These are phyloP conservation scores for Curvularia lunata DNA, from an alignment of 2,329 filamentous ascomycete genomes.

Conservation along the genomic window DNA sequence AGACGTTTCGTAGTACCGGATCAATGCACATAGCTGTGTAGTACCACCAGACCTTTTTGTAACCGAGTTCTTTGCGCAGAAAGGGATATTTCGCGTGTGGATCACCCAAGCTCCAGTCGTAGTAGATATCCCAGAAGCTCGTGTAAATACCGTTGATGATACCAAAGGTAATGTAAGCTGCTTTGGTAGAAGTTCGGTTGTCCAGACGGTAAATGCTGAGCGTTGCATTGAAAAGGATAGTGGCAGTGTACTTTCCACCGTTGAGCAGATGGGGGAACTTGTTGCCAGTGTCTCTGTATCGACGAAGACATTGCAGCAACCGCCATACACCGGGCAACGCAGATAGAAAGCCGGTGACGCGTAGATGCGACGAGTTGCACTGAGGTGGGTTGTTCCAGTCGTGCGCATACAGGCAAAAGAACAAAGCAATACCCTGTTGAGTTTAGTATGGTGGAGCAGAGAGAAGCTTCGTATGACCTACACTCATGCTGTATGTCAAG, in stretches of 20 bases:
- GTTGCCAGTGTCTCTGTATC: constrained; percentile 85
- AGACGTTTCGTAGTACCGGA: constrained; percentile 85
- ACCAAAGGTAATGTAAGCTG: constrained; percentile 80
- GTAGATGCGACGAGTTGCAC: constrained; percentile 87
- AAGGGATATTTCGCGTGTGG: constrained; percentile 68
- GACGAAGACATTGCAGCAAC: constrained; percentile 85
- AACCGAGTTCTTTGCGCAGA: constrained; percentile 75
- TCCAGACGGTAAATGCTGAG: constrained; percentile 85
- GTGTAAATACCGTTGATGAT: constrained; percentile 83
- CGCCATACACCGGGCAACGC: constrained; percentile 88
- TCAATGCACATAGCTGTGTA: constrained; percentile 85
- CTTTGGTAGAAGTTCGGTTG: constrained; percentile 63
- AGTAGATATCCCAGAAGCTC: constrained; percentile 90
- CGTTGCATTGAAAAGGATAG: constrained; percentile 77
- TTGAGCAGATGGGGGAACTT: constrained; percentile 93
- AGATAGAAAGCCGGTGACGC: constrained; percentile 83
- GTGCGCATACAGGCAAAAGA: constrained; percentile 91
- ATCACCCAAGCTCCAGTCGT: constrained; percentile 95
- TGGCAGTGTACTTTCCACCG: constrained; percentile 86
- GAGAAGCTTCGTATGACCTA: constrained; percentile 56
- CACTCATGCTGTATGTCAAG: constrained; percentile 84
- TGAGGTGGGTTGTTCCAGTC: constrained; percentile 73
- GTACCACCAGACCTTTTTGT: constrained; percentile 82
- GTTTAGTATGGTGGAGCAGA: constrained; percentile 6
- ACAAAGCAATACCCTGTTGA: constrained; percentile 79